A percentile compares a stretch with the other conserved stretches of the same genome.
Evolutionary conservation across 306 rosid species (phyloP).

Genomic region (Fragaria nilgerrensis): DNA sequence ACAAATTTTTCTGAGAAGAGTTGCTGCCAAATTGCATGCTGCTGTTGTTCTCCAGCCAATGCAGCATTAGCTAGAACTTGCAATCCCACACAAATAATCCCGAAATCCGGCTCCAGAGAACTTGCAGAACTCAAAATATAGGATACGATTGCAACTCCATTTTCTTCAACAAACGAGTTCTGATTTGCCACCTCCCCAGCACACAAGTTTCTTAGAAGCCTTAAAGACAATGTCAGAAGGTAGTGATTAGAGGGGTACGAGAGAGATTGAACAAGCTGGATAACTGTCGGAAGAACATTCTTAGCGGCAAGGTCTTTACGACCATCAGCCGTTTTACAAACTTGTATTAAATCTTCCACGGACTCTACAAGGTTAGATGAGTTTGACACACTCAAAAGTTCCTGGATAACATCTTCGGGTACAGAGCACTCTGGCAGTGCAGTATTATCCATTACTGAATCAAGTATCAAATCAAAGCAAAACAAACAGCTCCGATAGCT

Average conservation of each 20-base stretch:
- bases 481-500: background rate
- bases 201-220: slow-evolving; percentile 64
- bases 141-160: slow-evolving; percentile 44
- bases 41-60: slow-evolving; percentile 67
- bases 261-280: slow-evolving; percentile 32
- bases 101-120: slow-evolving; percentile 32
- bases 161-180: slow-evolving; percentile 46
- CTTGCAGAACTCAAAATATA: slow-evolving; percentile 39
- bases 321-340: slow-evolving; percentile 45
- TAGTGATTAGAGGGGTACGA: slow-evolving; percentile 18
- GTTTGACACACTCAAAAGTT: slow-evolving; percentile 38
- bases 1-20: slow-evolving; percentile 43
- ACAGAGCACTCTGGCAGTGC: slow-evolving; percentile 31
- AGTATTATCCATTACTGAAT: slow-evolving; percentile 27
- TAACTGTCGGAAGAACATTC: slow-evolving; percentile 36
- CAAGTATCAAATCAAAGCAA: background rate
- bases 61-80: slow-evolving; percentile 80
- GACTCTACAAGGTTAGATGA: slow-evolving; percentile 36
- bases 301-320: slow-evolving; percentile 47
- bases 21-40: slow-evolving; percentile 51
- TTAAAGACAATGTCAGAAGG: slow-evolving; percentile 40
- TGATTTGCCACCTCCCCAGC: slow-evolving; percentile 63
- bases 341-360: slow-evolving; percentile 39
- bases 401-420: slow-evolving; percentile 34
- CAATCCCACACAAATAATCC: slow-evolving; percentile 50